These are phyloP conservation scores for Phlebiopsis flavidoalba DNA, from an alignment of 768 basidiomycete species.

Conservation along the genomic window DNA sequence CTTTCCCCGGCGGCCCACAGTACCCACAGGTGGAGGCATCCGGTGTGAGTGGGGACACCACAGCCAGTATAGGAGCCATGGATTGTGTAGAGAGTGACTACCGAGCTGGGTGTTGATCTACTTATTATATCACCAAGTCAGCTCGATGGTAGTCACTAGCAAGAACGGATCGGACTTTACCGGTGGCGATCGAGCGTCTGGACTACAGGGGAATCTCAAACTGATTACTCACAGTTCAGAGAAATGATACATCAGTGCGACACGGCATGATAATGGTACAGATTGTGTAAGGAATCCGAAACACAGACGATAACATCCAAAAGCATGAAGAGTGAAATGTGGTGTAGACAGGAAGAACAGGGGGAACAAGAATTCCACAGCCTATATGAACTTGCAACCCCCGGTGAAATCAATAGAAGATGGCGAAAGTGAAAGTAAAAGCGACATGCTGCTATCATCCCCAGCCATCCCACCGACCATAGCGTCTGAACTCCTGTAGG, in stretches of 20 bases:
- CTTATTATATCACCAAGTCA: background rate
- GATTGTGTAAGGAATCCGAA: background rate
- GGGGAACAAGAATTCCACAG: background rate
- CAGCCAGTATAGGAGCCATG: constrained; percentile 9
- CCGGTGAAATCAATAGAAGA: background rate
- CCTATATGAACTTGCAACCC: background rate
- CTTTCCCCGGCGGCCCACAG: constrained; percentile 51
- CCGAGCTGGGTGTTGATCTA: no score
- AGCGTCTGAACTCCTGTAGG: constrained; percentile 73
- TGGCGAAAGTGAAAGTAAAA: background rate
- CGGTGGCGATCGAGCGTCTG: no score
- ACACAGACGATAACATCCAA: background rate
- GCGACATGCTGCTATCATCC: constrained; percentile 12
- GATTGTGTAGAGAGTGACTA: background rate
- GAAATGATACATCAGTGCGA: background rate
- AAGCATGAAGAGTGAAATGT: background rate
- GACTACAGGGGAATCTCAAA: no score
- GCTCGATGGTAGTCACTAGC: background rate
- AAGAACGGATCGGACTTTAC: background rate
- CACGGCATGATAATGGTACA: background rate
- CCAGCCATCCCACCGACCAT: constrained; percentile 91
- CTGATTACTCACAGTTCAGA: background rate
- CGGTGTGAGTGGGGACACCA: constrained; percentile 16
- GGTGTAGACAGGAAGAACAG: background rate
- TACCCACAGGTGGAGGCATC: constrained; percentile 56